Evolutionary conservation across 1,284 basidiomycete genomes (phyloP).

Genomic region (Pascua guehoae): DNA sequence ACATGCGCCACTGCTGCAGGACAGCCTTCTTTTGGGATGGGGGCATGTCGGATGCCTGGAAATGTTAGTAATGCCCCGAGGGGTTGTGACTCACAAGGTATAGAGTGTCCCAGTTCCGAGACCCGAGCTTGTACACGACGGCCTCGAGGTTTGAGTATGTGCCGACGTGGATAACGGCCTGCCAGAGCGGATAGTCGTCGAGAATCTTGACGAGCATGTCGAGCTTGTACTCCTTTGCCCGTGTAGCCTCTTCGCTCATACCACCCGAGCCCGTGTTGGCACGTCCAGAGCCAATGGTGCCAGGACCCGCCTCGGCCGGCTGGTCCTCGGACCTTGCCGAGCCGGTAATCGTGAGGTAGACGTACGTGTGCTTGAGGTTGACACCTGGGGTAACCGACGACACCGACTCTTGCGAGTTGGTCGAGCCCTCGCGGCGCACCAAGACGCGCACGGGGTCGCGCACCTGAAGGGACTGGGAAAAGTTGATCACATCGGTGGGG

Average conservation of each 20-base stretch:
- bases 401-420: conserved; percentile 54
- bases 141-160: conserved; percentile 77
- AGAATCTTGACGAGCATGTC: conserved; percentile 90
- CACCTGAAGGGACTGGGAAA: conserved; percentile 59
- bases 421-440: conserved; percentile 80
- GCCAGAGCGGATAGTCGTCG: conserved; percentile 66
- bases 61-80: no score
- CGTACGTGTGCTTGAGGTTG: conserved; percentile 85
- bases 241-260: conserved; percentile 70
- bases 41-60: conserved; percentile 61
- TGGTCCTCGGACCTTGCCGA: conserved; percentile 64
- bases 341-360: conserved; percentile 86
- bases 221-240: conserved; percentile 94
- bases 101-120: conserved; percentile 76
- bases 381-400: conserved; percentile 53
- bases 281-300: conserved; percentile 85
- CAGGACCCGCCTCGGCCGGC: conserved; percentile 61
- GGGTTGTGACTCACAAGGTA: conserved; percentile 54
- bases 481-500: conserved; percentile 54
- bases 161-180: conserved; percentile 85
- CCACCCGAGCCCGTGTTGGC: conserved; percentile 51
- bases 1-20: conserved; percentile 56
- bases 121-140: conserved; percentile 83
- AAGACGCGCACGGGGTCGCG: conserved; percentile 93
- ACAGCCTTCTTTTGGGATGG: conserved; percentile 59